Conservation (phyloP, 257 asterid genomes). For the Solanum etuberosum region DNA sequence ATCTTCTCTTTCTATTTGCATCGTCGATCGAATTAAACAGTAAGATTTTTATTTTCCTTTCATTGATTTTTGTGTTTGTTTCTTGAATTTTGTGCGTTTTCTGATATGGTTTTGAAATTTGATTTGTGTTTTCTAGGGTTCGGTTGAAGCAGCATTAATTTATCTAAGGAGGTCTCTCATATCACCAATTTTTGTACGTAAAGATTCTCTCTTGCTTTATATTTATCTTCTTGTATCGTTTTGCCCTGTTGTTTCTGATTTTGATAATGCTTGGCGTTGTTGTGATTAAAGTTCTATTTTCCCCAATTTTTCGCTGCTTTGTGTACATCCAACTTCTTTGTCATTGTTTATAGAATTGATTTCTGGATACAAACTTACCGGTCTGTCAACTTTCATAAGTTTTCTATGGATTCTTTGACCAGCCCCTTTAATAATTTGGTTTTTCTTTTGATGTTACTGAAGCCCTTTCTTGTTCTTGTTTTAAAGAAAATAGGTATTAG, state of each 20-base stretch:
- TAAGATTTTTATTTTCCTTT: neutral
- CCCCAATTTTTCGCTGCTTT: neutral
- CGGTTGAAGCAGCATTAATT: neutral
- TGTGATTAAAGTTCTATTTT: neutral
- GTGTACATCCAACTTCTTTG: neutral
- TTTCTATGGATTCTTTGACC: neutral
- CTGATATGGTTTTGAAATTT: neutral
- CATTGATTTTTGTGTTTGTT: neutral
- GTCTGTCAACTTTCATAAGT: neutral
- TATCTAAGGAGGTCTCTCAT: neutral
- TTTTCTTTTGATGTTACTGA: neutral
- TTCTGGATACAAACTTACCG: neutral
- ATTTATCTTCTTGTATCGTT: neutral
- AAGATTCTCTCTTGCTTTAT: neutral
- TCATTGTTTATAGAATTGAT: neutral
- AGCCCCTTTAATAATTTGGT: neutral
- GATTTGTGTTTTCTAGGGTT: neutral
- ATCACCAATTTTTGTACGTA: neutral
- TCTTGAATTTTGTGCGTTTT: neutral
- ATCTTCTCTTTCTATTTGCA: neutral
- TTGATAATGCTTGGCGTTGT: neutral
- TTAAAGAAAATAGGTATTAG: neutral
- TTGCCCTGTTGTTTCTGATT: neutral
- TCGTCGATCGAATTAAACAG: neutral
- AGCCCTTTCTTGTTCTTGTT: neutral